Evolutionary conservation across 2,329 filamentous ascomycete species (phyloP).

Genomic region (Hypocreales sp.): DNA sequence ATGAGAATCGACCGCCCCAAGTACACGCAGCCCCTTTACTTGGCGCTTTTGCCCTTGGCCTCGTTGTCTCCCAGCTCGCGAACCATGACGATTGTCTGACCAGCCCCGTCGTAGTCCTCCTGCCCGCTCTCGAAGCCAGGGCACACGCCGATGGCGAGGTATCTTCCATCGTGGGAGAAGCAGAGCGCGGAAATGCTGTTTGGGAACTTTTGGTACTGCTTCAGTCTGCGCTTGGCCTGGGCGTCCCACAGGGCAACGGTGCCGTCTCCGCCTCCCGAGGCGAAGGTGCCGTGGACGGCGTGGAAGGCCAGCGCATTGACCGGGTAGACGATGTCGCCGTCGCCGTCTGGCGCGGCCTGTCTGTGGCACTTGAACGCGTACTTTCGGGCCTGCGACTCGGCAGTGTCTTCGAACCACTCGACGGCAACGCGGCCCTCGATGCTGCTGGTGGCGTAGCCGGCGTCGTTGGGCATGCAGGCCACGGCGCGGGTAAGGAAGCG

Average conservation of each 20-base stretch:
- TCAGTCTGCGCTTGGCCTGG: conserved; percentile 74
- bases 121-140: conserved; percentile 80
- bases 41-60: conserved; percentile 69
- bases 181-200: conserved; percentile 63
- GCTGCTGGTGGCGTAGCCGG: conserved; percentile 78
- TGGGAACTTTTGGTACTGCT: conserved; percentile 74
- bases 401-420: conserved; percentile 89
- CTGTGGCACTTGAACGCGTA: conserved; percentile 99
- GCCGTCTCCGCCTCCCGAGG: conserved; percentile 77
- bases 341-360: conserved; percentile 47
- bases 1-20: conserved; percentile 11
- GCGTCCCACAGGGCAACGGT: conserved; percentile 91
- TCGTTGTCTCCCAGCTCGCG: conserved; percentile 77
- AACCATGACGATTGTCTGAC: conserved; percentile 63
- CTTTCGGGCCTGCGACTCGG: conserved; percentile 78
- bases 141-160: conserved; percentile 65
- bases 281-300: conserved; percentile 69
- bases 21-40: too few species aligned
- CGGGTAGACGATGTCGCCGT: conserved; percentile 72
- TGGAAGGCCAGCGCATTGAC: conserved; percentile 87
- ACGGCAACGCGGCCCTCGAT: conserved; percentile 95
- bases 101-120: conserved; percentile 60
- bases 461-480: conserved; percentile 91
- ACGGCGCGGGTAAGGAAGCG: conserved; percentile 93
- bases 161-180: conserved; percentile 65